A percentile compares a stretch with the other conserved stretches of the same genome.
These are phyloP conservation scores for Globisporangium irregulare DNA, from an alignment of 352 stramenopile species.

Conservation along the genomic window DNA sequence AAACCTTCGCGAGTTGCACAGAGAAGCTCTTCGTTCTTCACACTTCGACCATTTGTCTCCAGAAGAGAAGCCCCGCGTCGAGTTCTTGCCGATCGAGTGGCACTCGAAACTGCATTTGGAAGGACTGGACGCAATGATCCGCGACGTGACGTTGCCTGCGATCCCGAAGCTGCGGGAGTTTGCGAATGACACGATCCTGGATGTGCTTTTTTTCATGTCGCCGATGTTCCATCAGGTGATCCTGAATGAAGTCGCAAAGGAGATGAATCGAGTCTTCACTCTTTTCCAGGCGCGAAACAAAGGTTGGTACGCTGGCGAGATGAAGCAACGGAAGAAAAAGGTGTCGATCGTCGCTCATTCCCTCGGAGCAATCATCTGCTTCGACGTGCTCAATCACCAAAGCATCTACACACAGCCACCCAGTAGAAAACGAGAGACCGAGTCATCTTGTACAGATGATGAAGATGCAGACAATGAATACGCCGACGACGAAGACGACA, in stretches of 20 bases:
- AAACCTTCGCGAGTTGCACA: constrained; percentile 62
- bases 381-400: constrained; percentile 88
- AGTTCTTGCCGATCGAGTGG: constrained; percentile 87
- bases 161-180: constrained; percentile 92
- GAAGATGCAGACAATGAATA: constrained; percentile 33
- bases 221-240: constrained; percentile 91
- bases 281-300: constrained; percentile 69
- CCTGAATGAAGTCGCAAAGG: constrained; percentile 85
- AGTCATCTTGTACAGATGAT: constrained; percentile 17
- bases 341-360: constrained; percentile 88
- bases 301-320: constrained; percentile 31
- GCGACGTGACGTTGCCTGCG: constrained; percentile 69
- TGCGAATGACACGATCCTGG: constrained; percentile 91
- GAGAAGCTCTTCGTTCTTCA: constrained; percentile 55
- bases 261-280: constrained; percentile 89
- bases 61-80: constrained; percentile 39
- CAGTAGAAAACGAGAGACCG: constrained; percentile 20
- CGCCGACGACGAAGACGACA: constrained; percentile 36
- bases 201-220: constrained; percentile 93
- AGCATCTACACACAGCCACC: constrained; percentile 36
- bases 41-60: constrained; percentile 59
- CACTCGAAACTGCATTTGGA: constrained; percentile 85
- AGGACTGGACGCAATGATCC: constrained; percentile 63
- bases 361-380: constrained; percentile 90
- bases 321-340: constrained; percentile 48